Evolutionary conservation across 169 alveolate genomes (phyloP).

Genomic region (Neospora caninum): DNA sequence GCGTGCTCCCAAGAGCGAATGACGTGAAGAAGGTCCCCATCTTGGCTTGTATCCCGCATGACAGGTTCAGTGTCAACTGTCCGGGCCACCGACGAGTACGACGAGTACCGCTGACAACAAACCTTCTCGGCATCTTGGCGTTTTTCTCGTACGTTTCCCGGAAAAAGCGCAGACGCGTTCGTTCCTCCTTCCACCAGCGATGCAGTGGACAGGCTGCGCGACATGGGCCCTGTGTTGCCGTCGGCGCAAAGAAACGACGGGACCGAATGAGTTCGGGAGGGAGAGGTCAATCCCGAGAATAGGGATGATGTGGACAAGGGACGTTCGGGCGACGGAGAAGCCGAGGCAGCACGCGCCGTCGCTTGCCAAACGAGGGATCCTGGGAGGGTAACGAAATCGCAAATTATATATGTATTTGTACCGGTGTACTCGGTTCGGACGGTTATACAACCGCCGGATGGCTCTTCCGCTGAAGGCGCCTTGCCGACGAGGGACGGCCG

Average conservation of each 20-base stretch:
- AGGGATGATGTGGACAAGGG: neutral
- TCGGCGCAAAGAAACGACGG: neutral
- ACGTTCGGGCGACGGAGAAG: neutral
- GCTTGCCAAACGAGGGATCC: conserved; percentile 23
- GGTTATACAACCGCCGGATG: neutral
- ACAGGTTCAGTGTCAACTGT: too few species aligned
- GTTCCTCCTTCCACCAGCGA: neutral
- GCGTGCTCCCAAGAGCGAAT: neutral
- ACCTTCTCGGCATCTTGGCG: too few species aligned
- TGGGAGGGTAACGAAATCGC: conserved; percentile 26
- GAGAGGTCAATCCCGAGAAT: neutral
- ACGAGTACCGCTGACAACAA: too few species aligned
- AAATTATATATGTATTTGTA: neutral
- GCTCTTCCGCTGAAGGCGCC: neutral
- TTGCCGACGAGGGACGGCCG: neutral
- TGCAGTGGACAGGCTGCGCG: neutral
- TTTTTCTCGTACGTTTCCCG: too few species aligned
- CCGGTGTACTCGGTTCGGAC: conserved; percentile 13
- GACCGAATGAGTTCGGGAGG: neutral
- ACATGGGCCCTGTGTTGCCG: neutral
- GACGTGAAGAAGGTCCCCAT: neutral
- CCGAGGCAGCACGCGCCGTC: neutral
- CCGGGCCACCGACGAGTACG: too few species aligned
- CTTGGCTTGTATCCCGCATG: neutral
- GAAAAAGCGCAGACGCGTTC: too few species aligned